A percentile compares a stretch with the other conserved stretches of the same genome.
Conservation (phyloP, 2,329 filamentous ascomycete species). For the Diaporthe batatas region DNA sequence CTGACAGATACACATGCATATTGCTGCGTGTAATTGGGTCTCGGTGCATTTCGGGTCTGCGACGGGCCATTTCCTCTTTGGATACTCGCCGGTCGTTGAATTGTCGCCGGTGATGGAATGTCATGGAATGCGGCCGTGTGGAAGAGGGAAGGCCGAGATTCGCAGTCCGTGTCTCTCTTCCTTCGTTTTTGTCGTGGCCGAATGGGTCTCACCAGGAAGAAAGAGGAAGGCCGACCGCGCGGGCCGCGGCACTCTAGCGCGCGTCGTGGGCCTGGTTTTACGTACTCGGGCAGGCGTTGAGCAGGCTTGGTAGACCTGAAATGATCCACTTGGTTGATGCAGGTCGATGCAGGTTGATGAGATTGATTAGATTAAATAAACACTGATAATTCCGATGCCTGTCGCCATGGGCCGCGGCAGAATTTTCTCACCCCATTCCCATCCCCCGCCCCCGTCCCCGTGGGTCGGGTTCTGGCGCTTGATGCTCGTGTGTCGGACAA, state of each 20-base stretch:
- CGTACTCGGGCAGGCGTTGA: neutral
- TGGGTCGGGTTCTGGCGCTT: constrained; percentile 24
- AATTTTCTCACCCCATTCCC: neutral
- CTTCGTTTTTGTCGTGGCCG: neutral
- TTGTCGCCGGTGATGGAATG: neutral
- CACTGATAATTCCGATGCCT: neutral
- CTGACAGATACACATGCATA: neutral
- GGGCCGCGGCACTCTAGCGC: constrained; percentile 16
- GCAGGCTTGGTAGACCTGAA: neutral
- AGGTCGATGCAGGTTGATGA: constrained; percentile 27
- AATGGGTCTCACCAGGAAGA: neutral
- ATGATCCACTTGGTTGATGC: constrained; percentile 5
- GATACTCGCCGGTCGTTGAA: neutral
- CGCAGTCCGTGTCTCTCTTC: neutral
- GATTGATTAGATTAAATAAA: constrained; percentile 29
- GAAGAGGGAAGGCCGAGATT: neutral
- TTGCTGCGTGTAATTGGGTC: neutral
- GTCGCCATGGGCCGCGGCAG: neutral
- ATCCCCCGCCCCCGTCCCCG: neutral
- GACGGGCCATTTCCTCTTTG: neutral
- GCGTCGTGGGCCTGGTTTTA: constrained; percentile 20
- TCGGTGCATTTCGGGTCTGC: neutral
- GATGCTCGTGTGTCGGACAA: constrained; percentile 11
- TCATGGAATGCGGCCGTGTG: neutral
- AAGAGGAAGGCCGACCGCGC: neutral